Evolutionary conservation across 1,139 yeast genomes (phyloP), one percentile per base, ranked within the genome.

Genomic region (Taiozyma sp.): DNA sequence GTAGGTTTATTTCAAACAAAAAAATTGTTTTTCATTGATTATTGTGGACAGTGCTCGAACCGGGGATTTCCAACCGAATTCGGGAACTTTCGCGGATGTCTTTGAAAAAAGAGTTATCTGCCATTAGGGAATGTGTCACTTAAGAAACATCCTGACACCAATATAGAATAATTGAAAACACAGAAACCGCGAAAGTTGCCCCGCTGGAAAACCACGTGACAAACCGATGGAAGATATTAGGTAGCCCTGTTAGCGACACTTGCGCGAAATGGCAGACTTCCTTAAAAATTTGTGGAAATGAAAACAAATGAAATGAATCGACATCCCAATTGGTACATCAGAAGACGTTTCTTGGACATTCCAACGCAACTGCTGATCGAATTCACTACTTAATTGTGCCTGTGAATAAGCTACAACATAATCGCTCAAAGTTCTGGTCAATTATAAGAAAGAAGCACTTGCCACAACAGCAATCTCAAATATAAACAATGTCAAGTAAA

Each of bases 401-500:
- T 35, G 40, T 35, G 22, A 35, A 16, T 16, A n/a, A n/a, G n/a
- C n/a, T n/a, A n/a, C n/a, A n/a, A n/a, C n/a, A n/a, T n/a, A n/a
- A n/a, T n/a, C n/a, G n/a, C n/a, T 16, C 4, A 35, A 16, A 35
- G 16, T 19, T 35, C 13, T 8, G 40, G 40, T 19, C 22, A 35
- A n/a, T 35, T 35, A 35, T n/a, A n/a, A n/a, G n/a, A n/a, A n/a
- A 4, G 6, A 19, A 9, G 4, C 19, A 4, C 8, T 13, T 35
- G 22, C 16, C 19, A 34, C 9, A 35, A 13, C 40, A 19, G n/a
- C n/a, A 35, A 6, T 16, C 13, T 35, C 22, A 35, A 8, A 35
- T 16, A 11, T 9, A n/a, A 24, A 40, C 24, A 21, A 62, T 62
- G 65, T 62, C 64, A 4, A 59, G 62, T n/a, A 86, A 87, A 65